These are phyloP conservation scores for Fusarium pseudograminearum DNA, from an alignment of 2,329 filamentous ascomycete genomes.

Conservation along the genomic window DNA sequence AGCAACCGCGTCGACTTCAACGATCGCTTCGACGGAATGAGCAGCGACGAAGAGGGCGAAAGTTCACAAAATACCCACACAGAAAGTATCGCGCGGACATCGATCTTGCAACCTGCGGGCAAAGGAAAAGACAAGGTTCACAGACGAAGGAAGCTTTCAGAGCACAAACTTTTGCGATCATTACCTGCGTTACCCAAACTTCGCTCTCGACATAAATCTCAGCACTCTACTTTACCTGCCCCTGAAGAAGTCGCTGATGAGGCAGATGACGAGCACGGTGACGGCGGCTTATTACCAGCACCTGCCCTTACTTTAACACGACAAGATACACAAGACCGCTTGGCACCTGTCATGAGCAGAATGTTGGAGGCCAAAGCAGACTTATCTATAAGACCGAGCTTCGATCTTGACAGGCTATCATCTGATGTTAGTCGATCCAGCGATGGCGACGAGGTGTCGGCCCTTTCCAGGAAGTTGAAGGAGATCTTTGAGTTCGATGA, in stretches of 20 bases:
- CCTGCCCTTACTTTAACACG: constrained; percentile 39
- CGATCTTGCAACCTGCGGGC: constrained; percentile 53
- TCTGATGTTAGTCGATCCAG: constrained; percentile 54
- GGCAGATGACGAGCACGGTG: constrained; percentile 42
- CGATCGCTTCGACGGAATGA: constrained; percentile 80
- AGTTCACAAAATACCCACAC: constrained; percentile 59
- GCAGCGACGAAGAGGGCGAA: constrained; percentile 85
- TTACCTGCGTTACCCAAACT: constrained; percentile 69
- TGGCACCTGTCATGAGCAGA: constrained; percentile 79
- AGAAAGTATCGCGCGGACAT: constrained; percentile 57
- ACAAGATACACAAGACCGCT: constrained; percentile 59
- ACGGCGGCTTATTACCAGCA: constrained; percentile 44
- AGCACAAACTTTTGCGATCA: constrained; percentile 74
- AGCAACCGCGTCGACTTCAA: constrained; percentile 86
- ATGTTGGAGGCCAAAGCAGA: constrained; percentile 80
- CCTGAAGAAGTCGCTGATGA: constrained; percentile 53
- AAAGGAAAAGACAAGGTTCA: constrained; percentile 52
- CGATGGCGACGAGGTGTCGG: constrained; percentile 61
- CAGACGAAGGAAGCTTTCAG: constrained; percentile 72
- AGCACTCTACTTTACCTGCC: constrained; percentile 56
- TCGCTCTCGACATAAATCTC: constrained; percentile 57
- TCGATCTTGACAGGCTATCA: constrained; percentile 63
- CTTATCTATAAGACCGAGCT: constrained; percentile 69
- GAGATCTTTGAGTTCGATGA: constrained; percentile 88
- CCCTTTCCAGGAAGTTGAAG: constrained; percentile 77